Conservation (phyloP, 2,329 filamentous ascomycete species). For the Sclerotinia borealis region DNA sequence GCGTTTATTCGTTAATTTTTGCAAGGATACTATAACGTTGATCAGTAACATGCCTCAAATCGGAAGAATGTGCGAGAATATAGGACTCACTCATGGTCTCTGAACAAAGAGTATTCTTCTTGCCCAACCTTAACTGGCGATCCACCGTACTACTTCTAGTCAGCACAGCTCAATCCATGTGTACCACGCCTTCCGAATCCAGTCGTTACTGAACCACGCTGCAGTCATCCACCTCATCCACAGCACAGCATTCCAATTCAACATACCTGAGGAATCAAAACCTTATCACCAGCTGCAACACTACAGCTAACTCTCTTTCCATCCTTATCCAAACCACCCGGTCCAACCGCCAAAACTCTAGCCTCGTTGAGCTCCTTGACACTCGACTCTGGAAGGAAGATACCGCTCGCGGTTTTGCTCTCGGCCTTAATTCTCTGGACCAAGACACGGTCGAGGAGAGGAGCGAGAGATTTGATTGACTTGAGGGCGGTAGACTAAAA, state of each 20-base stretch:
- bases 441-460: conserved; percentile 95
- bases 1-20: conserved; percentile 92
- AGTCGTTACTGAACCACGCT: not conserved
- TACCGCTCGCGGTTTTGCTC: conserved; percentile 90
- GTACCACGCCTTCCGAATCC: not conserved
- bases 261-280: conserved; percentile 88
- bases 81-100: conserved; percentile 87
- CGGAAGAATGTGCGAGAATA: not conserved
- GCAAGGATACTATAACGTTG: conserved; percentile 74
- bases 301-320: conserved; percentile 83
- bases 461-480: conserved; percentile 89
- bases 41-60: conserved; percentile 3
- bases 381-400: conserved; percentile 94
- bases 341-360: conserved; percentile 90
- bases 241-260: conserved; percentile 1
- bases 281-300: conserved; percentile 84
- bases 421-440: conserved; percentile 98
- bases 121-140: conserved; percentile 96
- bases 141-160: conserved; percentile 68
- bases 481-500: conserved; percentile 68
- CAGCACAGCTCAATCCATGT: conserved; percentile 20
- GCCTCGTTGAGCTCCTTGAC: conserved; percentile 99
- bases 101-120: conserved; percentile 92
- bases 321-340: conserved; percentile 79
- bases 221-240: not conserved